Evolutionary conservation across 331 rosid genomes (phyloP), one percentile per base, ranked within the genome.

Genomic region (Malus hybrid): DNA sequence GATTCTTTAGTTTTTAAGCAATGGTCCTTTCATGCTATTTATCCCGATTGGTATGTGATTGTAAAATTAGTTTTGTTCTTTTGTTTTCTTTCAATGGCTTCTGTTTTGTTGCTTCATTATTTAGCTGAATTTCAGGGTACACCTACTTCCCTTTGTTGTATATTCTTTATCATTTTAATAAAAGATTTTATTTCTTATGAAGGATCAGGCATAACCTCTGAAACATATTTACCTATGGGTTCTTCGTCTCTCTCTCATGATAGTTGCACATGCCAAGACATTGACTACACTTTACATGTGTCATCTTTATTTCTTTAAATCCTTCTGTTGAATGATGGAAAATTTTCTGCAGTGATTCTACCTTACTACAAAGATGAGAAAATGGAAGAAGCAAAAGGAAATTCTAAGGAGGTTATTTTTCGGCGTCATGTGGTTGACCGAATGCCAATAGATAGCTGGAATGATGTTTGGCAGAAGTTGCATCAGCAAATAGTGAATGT

Each of bases 361-460:
- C 98, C 98, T 22, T 85, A 94, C 80, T 94, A 90, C 74, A 91
- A 85, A 79, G 84, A 94, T 48, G 89, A 81, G 56, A 80, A 82
- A 80, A 52, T 67, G 27, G 50, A 70, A 67, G 88, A 80, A 85
- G 77, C 75, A 7, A 74, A 81, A 69, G 87, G 83, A 76, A 86
- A 84, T 83, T 70, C 82, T 5, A 83, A 77, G 68, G 96, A 90
- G 75, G 85, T 94, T 79, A 77, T 90, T 76, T 94, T 83, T 56
- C 91, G 97, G 79, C 97, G 96, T 71, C 98, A 94, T 67, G 82
- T 67, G 44, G 90, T 91, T 71, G 94, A 94, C 75, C 89, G 85
- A 57, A 94, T 94, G 98, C 98, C 98, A 72, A 85, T 94, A 81
- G 98, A 91, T 83, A 79, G 95, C 80, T 94, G 98, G 98, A 94